These are phyloP conservation scores for Cryphonectria naterciae DNA, from an alignment of 2,329 filamentous ascomycete species.

Conservation along the genomic window DNA sequence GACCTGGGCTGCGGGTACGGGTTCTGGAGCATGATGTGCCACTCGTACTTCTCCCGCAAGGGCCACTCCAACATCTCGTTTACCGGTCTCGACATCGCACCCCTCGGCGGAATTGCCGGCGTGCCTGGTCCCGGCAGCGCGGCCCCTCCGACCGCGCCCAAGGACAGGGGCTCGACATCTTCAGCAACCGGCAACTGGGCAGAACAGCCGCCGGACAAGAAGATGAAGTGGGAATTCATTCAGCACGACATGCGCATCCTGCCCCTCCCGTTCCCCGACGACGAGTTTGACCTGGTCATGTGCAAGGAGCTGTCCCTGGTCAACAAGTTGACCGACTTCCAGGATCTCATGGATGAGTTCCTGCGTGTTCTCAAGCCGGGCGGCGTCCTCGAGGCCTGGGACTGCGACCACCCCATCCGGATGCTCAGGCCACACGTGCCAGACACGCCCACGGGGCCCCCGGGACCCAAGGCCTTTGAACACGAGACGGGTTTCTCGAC, in stretches of 20 bases:
- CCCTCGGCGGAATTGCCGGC: constrained; percentile 42
- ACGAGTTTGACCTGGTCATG: constrained; percentile 86
- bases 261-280: constrained; percentile 78
- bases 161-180: constrained; percentile 17
- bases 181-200: constrained; percentile 25
- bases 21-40: constrained; percentile 88
- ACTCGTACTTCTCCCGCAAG: constrained; percentile 73
- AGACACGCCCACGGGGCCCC: constrained; percentile 46
- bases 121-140: constrained; percentile 14
- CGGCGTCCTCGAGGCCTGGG: constrained; percentile 86
- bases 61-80: constrained; percentile 75
- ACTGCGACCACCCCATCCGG: constrained; percentile 81
- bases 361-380: constrained; percentile 77
- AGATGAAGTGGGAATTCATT: constrained; percentile 86
- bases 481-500: constrained; percentile 21
- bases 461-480: constrained; percentile 6
- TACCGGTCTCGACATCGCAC: constrained; percentile 80
- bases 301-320: constrained; percentile 79
- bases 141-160: constrained; percentile 1
- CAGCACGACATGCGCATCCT: constrained; percentile 80
- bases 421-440: constrained; percentile 80
- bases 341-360: constrained; percentile 68
- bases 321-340: constrained; percentile 62
- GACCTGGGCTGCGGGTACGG: constrained; percentile 87
- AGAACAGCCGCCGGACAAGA: constrained; percentile 55